Evolutionary conservation across 1,139 yeast genomes (phyloP).

Genomic region (Arxiozyma telluris): DNA sequence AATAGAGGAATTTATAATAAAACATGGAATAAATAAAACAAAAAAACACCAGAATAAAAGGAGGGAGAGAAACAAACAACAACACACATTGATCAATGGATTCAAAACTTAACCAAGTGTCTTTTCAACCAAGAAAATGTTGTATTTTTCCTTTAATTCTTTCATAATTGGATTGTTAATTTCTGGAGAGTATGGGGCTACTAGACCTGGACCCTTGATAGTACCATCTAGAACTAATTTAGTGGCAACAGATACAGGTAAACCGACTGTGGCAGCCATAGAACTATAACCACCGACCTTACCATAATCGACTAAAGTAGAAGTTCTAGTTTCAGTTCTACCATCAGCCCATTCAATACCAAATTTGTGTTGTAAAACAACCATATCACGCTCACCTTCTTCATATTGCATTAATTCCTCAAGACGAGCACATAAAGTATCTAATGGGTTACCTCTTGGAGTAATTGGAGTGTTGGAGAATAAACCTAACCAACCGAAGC

Average conservation of each 20-base stretch:
- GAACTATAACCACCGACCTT: constrained; percentile 93
- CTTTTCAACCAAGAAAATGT: constrained; percentile 82
- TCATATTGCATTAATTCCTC: constrained; percentile 95
- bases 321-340: constrained; percentile 78
- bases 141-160: constrained; percentile 81
- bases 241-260: constrained; percentile 95
- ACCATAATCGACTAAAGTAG: constrained; percentile 93
- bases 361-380: constrained; percentile 92
- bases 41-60: neutral
- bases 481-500: constrained; percentile 90
- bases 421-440: constrained; percentile 90
- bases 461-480: constrained; percentile 67
- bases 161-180: constrained; percentile 85
- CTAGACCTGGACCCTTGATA: constrained; percentile 69
- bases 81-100: neutral
- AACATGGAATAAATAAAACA: neutral
- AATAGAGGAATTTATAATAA: neutral
- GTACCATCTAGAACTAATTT: constrained; percentile 80
- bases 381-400: constrained; percentile 91
- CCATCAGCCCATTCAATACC: constrained; percentile 97
- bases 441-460: constrained; percentile 91
- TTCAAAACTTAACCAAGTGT: constrained; percentile 35
- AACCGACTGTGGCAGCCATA: constrained; percentile 97
- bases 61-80: neutral
- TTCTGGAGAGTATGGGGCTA: constrained; percentile 89